Evolutionary conservation across 139 green algal genomes (phyloP), one percentile per base, ranked within the genome.

Genomic region (Choricystis sp.): DNA sequence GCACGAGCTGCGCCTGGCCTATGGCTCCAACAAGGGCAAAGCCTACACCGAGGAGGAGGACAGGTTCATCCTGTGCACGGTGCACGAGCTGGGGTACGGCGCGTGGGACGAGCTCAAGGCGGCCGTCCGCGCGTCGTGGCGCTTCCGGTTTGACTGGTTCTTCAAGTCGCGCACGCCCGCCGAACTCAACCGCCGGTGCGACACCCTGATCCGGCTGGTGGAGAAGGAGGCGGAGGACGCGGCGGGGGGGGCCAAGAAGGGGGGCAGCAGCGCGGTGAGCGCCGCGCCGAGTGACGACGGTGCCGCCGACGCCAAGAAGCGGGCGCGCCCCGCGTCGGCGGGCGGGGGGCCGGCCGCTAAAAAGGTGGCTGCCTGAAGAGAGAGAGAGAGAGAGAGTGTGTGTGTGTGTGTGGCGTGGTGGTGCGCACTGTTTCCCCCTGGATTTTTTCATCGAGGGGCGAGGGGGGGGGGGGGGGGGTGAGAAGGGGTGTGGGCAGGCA

Each of bases 81-180:
- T 92, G 52, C 81, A 96, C 76, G 83, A 89, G 84, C 85, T 98
- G 52, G 93, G 93, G 9, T 99, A 97, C 61, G 93, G 93, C 58
- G 66, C 73, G 4, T 99, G 93, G 93, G 94, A 99, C 57, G 91
- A 97, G 74, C 81, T 99, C 49, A 98, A 98, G 81, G 82, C 81
- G 26, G 89, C 90, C 66, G 87, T 99, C 62, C 81, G 91, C 40
- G 82, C 85, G 57, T 81, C 72, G 66, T 96, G 86, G 85, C 72
- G 90, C 40, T 99, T 98, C 84, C 80, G 94, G 30, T 99, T 99
- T 69, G 94, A 99, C 79, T 99, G 94, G 94, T 99, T 96, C 79
- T 87, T 99, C 75, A 99, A 99, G 83, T 89, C 74, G 61, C 80
- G 94, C 64, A 96, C 83, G 16, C 86, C 91, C 61, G 74, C 85